Conservation (phyloP, 176 grass and related monocot species). For the Oryza meyeriana region DNA sequence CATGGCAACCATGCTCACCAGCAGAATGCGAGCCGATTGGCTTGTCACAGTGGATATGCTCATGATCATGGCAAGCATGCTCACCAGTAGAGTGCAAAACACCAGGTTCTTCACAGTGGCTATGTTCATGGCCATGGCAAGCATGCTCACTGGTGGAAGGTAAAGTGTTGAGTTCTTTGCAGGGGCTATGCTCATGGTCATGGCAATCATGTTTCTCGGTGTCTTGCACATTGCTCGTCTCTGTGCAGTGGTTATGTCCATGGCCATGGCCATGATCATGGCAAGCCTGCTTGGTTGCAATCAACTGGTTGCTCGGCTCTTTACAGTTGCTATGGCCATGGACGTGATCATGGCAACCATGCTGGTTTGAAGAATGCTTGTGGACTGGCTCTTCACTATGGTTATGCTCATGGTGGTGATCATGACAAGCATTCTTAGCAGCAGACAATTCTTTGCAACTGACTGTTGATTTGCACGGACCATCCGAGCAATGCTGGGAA, state of each 20-base stretch:
- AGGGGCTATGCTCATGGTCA: constrained; percentile 25
- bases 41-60: constrained; percentile 27
- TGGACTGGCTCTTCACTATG: constrained; percentile 23
- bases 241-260: constrained; percentile 19
- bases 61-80: constrained; percentile 25
- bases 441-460: constrained; percentile 29
- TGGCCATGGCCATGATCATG: constrained; percentile 35
- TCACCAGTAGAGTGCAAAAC: neutral
- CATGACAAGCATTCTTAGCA: constrained; percentile 29
- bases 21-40: neutral
- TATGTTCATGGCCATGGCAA: constrained; percentile 33
- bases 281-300: constrained; percentile 16
- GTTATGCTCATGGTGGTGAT: constrained; percentile 34
- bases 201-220: constrained; percentile 28
- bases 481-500: constrained; percentile 36
- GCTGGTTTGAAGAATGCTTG: constrained; percentile 5
- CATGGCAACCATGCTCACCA: constrained; percentile 31
- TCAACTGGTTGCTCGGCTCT: constrained; percentile 23
- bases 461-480: constrained; percentile 24
- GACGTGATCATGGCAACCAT: constrained; percentile 35
- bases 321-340: constrained; percentile 30
- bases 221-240: neutral
- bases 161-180: constrained; percentile 31
- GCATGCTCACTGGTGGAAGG: neutral
- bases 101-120: constrained; percentile 2